Base-by-base conservation (phyloP, 768 basidiomycete genomes). In the Naganishia kalamii region DNA sequence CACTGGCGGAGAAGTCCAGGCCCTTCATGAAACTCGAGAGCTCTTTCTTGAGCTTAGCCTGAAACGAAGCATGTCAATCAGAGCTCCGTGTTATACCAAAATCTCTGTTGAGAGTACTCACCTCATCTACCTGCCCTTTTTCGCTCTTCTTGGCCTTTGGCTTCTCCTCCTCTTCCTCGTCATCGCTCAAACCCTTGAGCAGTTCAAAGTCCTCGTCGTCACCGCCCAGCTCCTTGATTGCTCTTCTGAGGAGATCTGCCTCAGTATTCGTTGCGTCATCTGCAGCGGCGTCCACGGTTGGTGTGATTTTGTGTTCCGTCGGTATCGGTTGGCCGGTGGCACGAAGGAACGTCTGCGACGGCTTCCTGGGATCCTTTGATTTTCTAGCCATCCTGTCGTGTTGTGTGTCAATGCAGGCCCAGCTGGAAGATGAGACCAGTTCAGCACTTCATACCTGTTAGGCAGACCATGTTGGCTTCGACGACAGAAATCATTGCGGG, bases 11-110 rank as follows among this genome's bases (percentile, higher is more conserved):
- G 52, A 77, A 75, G 63, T 77, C 72, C 35, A 77, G 63, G 5
- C 69, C 70, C 66, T 77, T 76, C 75, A 77, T 75, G 67, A 77
- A 77, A n/a, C 65, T 68, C 8, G 72, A 70, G 32, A 77, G 60
- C 30, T 72, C 76, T 32, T 67, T 71, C 61, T 70, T 72, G 7
- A 77, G 68, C 17, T 61, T 69, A 57, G 74, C 74, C 74, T 75
- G n/a, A 44, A 10, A 13, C 27, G 40, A 27, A 30, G 17, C 35
- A 43, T n/a, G 48, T 23, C 8, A 52, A 49, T 12, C n/a, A n/a
- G n/a, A n/a, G n/a, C n/a, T n/a, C n/a, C n/a, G n/a, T 27, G 27
- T 32, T 6, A 11, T 47, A 33, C 23, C 23, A 40, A 48, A 23
- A n/a, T 19, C 19, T 62, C 44, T 57, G 49, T 44, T 61, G 44